phyloP scores from a whole-genome alignment of 2,329 filamentous ascomycete species.

The Triangularia setosa region DNA sequence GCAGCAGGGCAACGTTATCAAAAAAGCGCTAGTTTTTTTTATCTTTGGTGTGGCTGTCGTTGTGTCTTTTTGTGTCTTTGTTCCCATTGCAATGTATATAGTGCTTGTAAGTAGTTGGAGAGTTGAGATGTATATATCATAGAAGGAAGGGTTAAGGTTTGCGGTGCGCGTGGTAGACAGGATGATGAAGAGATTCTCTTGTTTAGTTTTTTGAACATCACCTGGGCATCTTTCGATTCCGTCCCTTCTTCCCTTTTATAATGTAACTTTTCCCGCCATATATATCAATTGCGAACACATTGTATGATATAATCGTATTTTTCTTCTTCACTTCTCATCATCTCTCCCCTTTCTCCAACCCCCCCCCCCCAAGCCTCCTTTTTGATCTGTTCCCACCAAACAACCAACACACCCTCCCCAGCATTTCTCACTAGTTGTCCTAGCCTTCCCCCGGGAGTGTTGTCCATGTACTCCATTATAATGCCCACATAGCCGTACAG shows the following conservation, averaged over 20 bases:
- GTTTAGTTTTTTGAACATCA: too few relatives aligned
- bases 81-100: not conserved
- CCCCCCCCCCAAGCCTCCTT: slow-evolving; percentile 28
- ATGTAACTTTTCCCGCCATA: too few relatives aligned
- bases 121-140: too few relatives aligned
- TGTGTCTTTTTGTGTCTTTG: not conserved
- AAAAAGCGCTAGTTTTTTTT: not conserved
- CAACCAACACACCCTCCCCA: slow-evolving; percentile 19
- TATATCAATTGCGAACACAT: too few relatives aligned
- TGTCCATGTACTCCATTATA: slow-evolving; percentile 46
- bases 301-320: too few relatives aligned
- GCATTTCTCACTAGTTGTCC: slow-evolving; percentile 18
- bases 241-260: too few relatives aligned
- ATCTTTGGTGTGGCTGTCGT: not conserved
- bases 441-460: slow-evolving; percentile 37
- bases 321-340: not conserved
- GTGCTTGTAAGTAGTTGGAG: not conserved
- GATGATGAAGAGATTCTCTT: too few relatives aligned
- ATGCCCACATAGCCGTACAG: slow-evolving; percentile 89
- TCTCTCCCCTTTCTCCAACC: not conserved
- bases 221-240: too few relatives aligned
- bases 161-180: too few relatives aligned
- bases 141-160: too few relatives aligned
- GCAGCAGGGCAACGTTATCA: not conserved
- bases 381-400: slow-evolving; percentile 35